Conservation (phyloP, 148 eudicot species). For the Diospyros kaki region DNA sequence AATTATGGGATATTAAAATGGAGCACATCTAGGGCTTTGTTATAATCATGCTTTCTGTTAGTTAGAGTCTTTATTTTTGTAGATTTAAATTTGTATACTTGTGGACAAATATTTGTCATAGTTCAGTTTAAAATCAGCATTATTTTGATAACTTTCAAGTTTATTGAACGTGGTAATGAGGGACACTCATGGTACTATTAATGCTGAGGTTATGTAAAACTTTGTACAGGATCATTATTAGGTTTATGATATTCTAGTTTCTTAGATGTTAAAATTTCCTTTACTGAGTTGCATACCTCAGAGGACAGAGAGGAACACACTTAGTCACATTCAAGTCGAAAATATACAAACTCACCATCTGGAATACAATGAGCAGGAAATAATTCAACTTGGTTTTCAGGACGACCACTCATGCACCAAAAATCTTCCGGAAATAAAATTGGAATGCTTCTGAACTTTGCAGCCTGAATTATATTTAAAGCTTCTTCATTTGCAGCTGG, state of each 20-base stretch:
- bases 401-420: slow-evolving; percentile 47
- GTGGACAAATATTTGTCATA: background rate
- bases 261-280: background rate
- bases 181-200: background rate
- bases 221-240: background rate
- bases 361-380: slow-evolving; percentile 42
- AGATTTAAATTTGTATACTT: too few species aligned
- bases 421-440: slow-evolving; percentile 66
- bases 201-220: background rate
- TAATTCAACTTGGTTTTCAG: slow-evolving; percentile 27
- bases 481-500: slow-evolving; percentile 48
- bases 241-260: background rate
- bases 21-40: too few species aligned
- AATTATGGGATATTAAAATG: too few species aligned
- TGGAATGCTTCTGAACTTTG: slow-evolving; percentile 44
- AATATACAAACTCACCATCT: slow-evolving; percentile 39
- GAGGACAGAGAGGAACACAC: background rate
- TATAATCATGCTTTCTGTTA: background rate
- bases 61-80: background rate
- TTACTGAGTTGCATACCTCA: background rate
- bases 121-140: background rate
- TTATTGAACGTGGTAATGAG: background rate
- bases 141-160: background rate
- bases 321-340: background rate
- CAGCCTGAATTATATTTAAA: slow-evolving; percentile 33